Conservation (phyloP, 2,329 filamentous ascomycete species). For the Dactylellina leptospora region DNA sequence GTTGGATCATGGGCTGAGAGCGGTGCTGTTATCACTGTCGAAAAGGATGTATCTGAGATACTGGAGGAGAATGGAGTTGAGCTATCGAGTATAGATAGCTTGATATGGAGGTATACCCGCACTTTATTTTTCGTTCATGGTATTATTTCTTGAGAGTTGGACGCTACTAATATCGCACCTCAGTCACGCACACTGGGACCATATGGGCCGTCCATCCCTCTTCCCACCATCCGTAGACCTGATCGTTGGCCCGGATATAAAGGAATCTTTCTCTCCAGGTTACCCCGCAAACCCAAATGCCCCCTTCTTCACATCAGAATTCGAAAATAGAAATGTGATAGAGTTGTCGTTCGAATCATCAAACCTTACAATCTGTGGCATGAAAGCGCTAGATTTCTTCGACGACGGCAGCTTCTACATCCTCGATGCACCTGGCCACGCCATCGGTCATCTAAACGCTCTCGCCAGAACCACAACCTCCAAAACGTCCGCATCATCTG, state of each 20-base stretch:
- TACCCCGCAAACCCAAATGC: constrained; percentile 62
- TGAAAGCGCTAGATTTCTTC: constrained; percentile 66
- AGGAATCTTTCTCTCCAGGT: constrained; percentile 60
- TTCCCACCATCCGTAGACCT: constrained; percentile 64
- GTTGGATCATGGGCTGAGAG: constrained; percentile 31
- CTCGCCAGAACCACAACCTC: constrained; percentile 59
- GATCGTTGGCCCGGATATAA: constrained; percentile 63
- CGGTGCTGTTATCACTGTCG: constrained; percentile 20
- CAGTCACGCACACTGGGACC: constrained; percentile 68
- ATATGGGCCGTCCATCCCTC: constrained; percentile 67
- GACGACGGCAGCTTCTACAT: constrained; percentile 68
- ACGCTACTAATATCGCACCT: background rate
- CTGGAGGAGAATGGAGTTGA: constrained; percentile 22
- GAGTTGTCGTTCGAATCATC: constrained; percentile 59
- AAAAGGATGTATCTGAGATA: constrained; percentile 41
- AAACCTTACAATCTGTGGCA: constrained; percentile 62
- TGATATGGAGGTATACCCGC: constrained; percentile 31
- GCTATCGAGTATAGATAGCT: constrained; percentile 10
- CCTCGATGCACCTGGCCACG: constrained; percentile 66
- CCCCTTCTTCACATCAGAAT: constrained; percentile 59
- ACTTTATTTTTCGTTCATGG: background rate
- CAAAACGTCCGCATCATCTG: background rate
- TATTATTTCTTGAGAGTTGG: background rate
- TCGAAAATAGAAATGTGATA: constrained; percentile 58
- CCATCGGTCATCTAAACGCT: constrained; percentile 65